Conservation (phyloP, 306 rosid species). For the Fragaria ananassa region DNA sequence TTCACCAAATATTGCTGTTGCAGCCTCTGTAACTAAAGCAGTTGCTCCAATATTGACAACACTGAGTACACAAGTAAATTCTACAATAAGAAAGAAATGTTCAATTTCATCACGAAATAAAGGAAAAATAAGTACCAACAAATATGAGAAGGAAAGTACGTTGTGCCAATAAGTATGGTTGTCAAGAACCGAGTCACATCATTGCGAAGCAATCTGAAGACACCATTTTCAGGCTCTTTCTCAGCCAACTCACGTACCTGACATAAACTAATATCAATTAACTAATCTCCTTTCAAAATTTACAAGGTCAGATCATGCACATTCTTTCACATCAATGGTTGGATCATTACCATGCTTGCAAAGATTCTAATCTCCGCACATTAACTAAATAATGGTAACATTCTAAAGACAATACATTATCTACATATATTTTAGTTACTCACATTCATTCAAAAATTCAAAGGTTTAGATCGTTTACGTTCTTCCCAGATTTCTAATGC, state of each 20-base stretch:
- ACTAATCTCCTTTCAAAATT: constrained; percentile 19
- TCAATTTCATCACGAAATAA: constrained; percentile 20
- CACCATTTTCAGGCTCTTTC: constrained; percentile 85
- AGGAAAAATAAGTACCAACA: constrained; percentile 17
- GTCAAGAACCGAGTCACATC: constrained; percentile 94
- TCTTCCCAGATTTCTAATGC: neutral
- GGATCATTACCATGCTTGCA: neutral
- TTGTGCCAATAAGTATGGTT: constrained; percentile 98
- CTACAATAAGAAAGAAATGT: constrained; percentile 44
- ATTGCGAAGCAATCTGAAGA: constrained; percentile 82
- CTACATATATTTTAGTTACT: neutral
- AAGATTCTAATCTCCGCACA: neutral
- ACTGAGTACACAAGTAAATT: constrained; percentile 47
- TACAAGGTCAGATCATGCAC: constrained; percentile 1
- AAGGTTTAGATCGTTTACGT: neutral
- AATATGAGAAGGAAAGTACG: constrained; percentile 52
- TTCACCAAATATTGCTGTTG: constrained; percentile 94
- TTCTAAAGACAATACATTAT: neutral
- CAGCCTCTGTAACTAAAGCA: constrained; percentile 91
- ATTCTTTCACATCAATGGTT: neutral
- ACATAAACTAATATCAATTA: constrained; percentile 26
- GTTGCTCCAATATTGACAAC: constrained; percentile 98
- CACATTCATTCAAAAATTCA: neutral
- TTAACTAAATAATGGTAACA: neutral
- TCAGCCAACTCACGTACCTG: constrained; percentile 88